Evolutionary conservation across 805 yeast genomes (phyloP), one percentile per base, ranked within the genome.

Genomic region (Yueomyces sinensis): DNA sequence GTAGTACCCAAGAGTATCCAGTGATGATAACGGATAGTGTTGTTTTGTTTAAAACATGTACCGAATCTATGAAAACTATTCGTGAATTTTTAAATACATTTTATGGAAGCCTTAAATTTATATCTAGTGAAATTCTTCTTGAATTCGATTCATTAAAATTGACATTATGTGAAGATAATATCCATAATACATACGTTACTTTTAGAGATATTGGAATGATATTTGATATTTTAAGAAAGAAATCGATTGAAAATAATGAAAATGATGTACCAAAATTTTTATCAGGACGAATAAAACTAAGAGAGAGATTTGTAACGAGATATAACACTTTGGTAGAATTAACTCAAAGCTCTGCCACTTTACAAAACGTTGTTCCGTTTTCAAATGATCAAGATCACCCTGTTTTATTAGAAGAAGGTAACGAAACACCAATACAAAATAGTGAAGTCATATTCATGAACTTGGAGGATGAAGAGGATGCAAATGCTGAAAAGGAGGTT

Each of bases 261-360:
- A 9, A 30, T 4, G 33, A 47, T 25, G 39, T 49, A 3, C 56
- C 56, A 2, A 22, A 30, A 1, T 37, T 36, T 25, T 24, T 57
- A 25, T 41, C 39, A 13, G 47, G 42, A 5, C 33, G 32, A 9
- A 37, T 56, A 2, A 34, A 32, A 3, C 38, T 46, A 14, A 47
- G 50, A 27, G 48, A 47, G 13, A 44, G 62, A 18, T 57, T 57
- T 45, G 55, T 56, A 1, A 45, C 54, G 2, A 48, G 62, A 15
- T 57, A 50, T 35, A 57, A 57, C 32, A 45, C 53, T 1, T 33
- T 57, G 20, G 61, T 57, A 1, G 62, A 57, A 33, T 29, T 55
- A 23, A 49, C 59, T 5, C 57, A 54, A 27, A 52, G 52, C 30
- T 35, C 41, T 22, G 61, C 59, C 3, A 50, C 56, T 9, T 40